A percentile compares a stretch with the other conserved stretches of the same genome.
Evolutionary conservation across 2,329 filamentous ascomycete genomes (phyloP).

Genomic region (Chaetomiaceae sp.): DNA sequence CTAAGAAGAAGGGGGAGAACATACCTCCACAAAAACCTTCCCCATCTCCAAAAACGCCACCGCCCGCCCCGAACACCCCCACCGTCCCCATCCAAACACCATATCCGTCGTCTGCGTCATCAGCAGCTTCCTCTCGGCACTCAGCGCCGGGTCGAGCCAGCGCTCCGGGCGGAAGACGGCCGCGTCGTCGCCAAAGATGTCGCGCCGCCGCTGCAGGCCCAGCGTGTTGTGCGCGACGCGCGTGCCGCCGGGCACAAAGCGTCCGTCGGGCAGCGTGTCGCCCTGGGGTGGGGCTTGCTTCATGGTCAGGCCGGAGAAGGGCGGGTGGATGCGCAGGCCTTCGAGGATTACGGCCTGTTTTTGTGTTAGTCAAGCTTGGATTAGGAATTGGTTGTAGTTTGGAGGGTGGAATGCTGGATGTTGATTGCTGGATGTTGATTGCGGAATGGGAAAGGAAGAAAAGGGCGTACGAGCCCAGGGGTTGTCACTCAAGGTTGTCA

Average conservation of each 20-base stretch:
- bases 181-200: constrained; percentile 33
- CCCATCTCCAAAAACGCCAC: constrained; percentile 38
- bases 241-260: constrained; percentile 8
- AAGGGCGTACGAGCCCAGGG: too few species aligned
- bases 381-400: too few species aligned
- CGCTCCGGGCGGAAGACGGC: constrained; percentile 40
- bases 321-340: constrained; percentile 20
- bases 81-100: constrained; percentile 36
- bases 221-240: constrained; percentile 11
- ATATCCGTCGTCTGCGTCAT: constrained; percentile 24
- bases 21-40: constrained; percentile 37
- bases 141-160: constrained; percentile 31
- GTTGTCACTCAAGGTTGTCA: too few species aligned
- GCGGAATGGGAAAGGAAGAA: too few species aligned
- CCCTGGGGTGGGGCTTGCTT: constrained; percentile 25
- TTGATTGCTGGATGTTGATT: too few species aligned
- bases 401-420: too few species aligned
- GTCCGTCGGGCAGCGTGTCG: constrained; percentile 22
- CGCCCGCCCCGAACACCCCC: constrained; percentile 35
- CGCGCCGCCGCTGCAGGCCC: constrained; percentile 11
- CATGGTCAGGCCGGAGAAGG: constrained; percentile 7
- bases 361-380: too few species aligned
- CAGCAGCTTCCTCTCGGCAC: not conserved
- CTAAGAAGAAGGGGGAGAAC: constrained; percentile 7
- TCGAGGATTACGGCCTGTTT: constrained; percentile 26